A percentile compares a stretch with the other conserved stretches of the same genome.
phyloP scores from a whole-genome alignment of 1,284 basidiomycete species.

The Cystobasidium slooffiae region DNA sequence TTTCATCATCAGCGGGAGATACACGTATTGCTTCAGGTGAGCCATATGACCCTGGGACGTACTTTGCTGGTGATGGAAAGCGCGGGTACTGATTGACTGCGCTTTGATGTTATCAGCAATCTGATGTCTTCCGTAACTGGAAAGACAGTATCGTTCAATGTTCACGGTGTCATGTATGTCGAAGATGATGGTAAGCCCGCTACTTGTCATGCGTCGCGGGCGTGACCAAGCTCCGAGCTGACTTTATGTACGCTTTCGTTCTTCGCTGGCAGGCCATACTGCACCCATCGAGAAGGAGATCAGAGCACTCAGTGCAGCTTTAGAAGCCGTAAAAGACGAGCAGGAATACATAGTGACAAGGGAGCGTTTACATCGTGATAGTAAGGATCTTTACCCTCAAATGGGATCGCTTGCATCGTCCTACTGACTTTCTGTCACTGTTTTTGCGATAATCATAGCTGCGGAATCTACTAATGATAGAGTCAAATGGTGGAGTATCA shows the following conservation, averaged over 20 bases:
- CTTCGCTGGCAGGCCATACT: constrained; percentile 60
- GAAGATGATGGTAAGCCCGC: constrained; percentile 72
- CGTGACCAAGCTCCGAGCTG: not conserved
- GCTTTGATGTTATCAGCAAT: constrained; percentile 66
- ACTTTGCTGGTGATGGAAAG: not conserved
- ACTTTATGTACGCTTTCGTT: not conserved
- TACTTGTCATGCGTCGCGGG: not conserved
- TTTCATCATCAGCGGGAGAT: constrained; percentile 64
- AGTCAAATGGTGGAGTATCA: constrained; percentile 98
- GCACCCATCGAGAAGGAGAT: constrained; percentile 97
- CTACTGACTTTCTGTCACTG: not conserved
- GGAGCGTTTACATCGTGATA: constrained; percentile 90
- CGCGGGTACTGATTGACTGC: not conserved
- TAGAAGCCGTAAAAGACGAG: constrained; percentile 94
- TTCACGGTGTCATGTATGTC: constrained; percentile 94
- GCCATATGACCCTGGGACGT: not conserved
- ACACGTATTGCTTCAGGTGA: constrained; percentile 84
- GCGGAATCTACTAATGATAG: constrained; percentile 73
- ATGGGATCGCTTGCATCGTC: not conserved
- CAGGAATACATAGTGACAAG: constrained; percentile 97
- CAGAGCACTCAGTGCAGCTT: constrained; percentile 77
- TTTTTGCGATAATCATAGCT: constrained; percentile 55
- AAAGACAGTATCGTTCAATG: constrained; percentile 97
- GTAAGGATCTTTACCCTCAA: constrained; percentile 53
- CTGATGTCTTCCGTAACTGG: constrained; percentile 93